Evolutionary conservation across 2,329 filamentous ascomycete species (phyloP).

Genomic region (Colletotrichum australisinense): DNA sequence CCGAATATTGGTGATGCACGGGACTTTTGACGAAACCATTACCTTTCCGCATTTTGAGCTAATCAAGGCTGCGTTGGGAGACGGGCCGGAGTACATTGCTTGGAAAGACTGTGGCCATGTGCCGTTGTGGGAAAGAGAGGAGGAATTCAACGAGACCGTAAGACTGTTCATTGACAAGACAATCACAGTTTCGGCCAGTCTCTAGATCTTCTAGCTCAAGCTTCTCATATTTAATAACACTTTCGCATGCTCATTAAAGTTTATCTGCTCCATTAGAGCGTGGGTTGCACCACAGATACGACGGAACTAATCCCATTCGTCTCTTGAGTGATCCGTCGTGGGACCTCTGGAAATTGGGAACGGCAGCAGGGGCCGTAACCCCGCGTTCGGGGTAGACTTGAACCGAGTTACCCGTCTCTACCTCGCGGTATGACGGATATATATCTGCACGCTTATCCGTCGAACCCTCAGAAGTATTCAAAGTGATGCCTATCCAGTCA

Average conservation of each 20-base stretch:
- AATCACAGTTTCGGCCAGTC: not conserved
- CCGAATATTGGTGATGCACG: conserved; percentile 23
- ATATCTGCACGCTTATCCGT: not conserved
- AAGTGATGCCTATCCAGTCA: not conserved
- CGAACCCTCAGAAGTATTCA: not conserved
- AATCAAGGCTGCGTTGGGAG: conserved; percentile 10
- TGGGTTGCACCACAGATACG: not conserved
- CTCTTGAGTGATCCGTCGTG: not conserved
- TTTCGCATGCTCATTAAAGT: not conserved
- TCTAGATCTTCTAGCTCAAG: not conserved
- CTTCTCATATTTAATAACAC: not conserved
- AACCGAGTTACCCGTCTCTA: not conserved
- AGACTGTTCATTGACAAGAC: not conserved
- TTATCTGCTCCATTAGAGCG: not conserved
- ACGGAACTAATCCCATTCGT: not conserved
- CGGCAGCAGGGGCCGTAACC: not conserved
- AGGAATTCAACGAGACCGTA: conserved; percentile 3
- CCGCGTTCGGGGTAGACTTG: conserved; percentile 7
- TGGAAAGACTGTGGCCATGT: conserved; percentile 19
- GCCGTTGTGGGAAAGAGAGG: conserved; percentile 11
- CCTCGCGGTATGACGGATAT: not conserved
- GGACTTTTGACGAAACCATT: conserved; percentile 13
- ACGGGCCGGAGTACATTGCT: conserved; percentile 15
- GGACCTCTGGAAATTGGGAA: not conserved
- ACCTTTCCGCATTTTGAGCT: conserved; percentile 17